phyloP scores from a whole-genome alignment of 2,329 filamentous ascomycete species.

The Hymenoscyphus repandus region DNA sequence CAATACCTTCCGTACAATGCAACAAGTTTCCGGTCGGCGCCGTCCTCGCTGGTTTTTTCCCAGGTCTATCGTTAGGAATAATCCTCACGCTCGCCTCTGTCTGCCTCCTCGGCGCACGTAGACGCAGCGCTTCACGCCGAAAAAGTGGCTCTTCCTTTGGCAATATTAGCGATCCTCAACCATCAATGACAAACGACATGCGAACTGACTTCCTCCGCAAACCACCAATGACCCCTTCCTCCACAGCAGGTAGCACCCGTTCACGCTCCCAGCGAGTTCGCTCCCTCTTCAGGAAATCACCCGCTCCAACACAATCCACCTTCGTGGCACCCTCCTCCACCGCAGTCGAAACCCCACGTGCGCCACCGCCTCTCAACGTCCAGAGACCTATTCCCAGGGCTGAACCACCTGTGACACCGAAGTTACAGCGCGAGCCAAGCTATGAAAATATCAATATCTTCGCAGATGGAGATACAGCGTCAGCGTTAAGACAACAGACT shows the following conservation, averaged over 20 bases:
- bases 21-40: slow-evolving; percentile 23
- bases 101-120: slow-evolving; percentile 31
- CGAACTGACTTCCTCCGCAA: slow-evolving; percentile 50
- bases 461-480: slow-evolving; percentile 42
- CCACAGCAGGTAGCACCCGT: slow-evolving; percentile 7
- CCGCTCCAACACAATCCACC: not conserved
- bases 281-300: slow-evolving; percentile 26
- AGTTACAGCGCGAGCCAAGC: slow-evolving; percentile 39
- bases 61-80: slow-evolving; percentile 43
- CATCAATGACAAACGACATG: slow-evolving; percentile 35
- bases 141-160: slow-evolving; percentile 39
- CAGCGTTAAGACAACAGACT: slow-evolving; percentile 15
- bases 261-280: slow-evolving; percentile 19
- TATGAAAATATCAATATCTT: slow-evolving; percentile 49
- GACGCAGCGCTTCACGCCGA: slow-evolving; percentile 14
- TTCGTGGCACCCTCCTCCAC: not conserved
- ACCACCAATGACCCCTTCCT: slow-evolving; percentile 20
- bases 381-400: slow-evolving; percentile 6
- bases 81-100: slow-evolving; percentile 38
- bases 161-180: slow-evolving; percentile 49
- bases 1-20: slow-evolving; percentile 22
- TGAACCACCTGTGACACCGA: slow-evolving; percentile 30
- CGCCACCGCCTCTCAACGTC: slow-evolving; percentile 21
- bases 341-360: not conserved
- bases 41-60: slow-evolving; percentile 30